These are phyloP conservation scores for Eucalyptus rudis DNA, from an alignment of 345 rosid species.

Conservation along the genomic window DNA sequence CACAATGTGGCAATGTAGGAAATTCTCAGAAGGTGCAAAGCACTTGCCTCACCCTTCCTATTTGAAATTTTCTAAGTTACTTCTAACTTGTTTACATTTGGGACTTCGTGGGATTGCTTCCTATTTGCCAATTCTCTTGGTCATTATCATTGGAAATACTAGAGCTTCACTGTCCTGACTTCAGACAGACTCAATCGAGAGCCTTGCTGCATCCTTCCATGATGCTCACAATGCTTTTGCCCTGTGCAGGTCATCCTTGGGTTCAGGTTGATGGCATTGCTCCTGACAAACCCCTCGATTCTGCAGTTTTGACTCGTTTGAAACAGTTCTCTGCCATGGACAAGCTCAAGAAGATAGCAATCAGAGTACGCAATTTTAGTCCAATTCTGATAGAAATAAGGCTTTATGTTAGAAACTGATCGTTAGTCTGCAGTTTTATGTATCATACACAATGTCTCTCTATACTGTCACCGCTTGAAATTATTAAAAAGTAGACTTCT, in stretches of 20 bases:
- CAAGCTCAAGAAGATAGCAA: slow-evolving; percentile 91
- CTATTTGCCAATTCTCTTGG: neutral
- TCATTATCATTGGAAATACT: neutral
- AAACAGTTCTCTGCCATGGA: slow-evolving; percentile 94
- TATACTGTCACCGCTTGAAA: neutral
- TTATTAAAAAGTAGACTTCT: neutral
- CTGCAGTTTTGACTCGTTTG: slow-evolving; percentile 81
- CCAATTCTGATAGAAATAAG: neutral
- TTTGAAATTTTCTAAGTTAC: neutral
- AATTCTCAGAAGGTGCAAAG: neutral
- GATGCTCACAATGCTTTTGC: neutral
- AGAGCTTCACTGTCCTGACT: neutral
- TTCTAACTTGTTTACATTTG: neutral
- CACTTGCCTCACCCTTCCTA: neutral
- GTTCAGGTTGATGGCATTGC: slow-evolving; percentile 75
- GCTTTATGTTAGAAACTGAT: neutral
- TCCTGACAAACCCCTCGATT: slow-evolving; percentile 89
- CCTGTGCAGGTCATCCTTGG: slow-evolving; percentile 87
- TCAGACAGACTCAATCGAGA: neutral
- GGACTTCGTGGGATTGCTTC: neutral
- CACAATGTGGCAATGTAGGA: neutral
- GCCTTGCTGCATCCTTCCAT: neutral
- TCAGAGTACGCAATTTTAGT: slow-evolving; percentile 36
- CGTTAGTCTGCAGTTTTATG: neutral
- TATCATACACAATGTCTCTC: neutral